A percentile compares a stretch with the other conserved stretches of the same genome.
Evolutionary conservation across 495 filamentous ascomycete species (phyloP).

Genomic region (Aeminium ludgeri): DNA sequence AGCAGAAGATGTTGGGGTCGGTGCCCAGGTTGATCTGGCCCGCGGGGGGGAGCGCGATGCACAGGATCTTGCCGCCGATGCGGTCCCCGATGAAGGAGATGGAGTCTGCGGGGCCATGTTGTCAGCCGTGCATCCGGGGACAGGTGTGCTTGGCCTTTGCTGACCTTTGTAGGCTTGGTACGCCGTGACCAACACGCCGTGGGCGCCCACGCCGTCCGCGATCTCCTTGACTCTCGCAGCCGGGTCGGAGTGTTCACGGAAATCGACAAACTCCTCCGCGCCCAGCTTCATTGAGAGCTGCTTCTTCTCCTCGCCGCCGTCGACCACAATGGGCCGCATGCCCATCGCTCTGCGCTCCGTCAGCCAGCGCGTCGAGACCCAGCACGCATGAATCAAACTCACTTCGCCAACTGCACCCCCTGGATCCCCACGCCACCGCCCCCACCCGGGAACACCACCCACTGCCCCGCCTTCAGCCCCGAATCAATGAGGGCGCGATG

Average conservation of each 20-base stretch:
- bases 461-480: conserved; percentile 25
- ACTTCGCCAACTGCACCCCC: conserved; percentile 27
- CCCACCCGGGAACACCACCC: conserved; percentile 30
- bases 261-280: conserved; percentile 37
- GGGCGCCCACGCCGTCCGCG: conserved; percentile 31
- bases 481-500: conserved; percentile 27
- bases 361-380: neutral
- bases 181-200: conserved; percentile 36
- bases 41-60: conserved; percentile 21
- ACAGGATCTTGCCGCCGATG: conserved; percentile 32
- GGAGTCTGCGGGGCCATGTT: conserved; percentile 1
- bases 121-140: neutral
- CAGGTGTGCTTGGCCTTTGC: neutral
- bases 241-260: conserved; percentile 25
- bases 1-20: conserved; percentile 28
- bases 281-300: conserved; percentile 30
- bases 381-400: neutral
- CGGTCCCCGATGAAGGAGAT: conserved; percentile 26
- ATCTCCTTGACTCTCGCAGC: conserved; percentile 27
- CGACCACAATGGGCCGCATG: conserved; percentile 36
- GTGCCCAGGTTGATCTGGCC: conserved; percentile 25
- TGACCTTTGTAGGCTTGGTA: conserved; percentile 31
- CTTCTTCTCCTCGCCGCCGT: conserved; percentile 29
- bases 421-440: conserved; percentile 29
- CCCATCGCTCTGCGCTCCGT: conserved; percentile 29